These are phyloP conservation scores for Podaxis sp. DNA, from an alignment of 768 basidiomycete genomes.

Conservation along the genomic window DNA sequence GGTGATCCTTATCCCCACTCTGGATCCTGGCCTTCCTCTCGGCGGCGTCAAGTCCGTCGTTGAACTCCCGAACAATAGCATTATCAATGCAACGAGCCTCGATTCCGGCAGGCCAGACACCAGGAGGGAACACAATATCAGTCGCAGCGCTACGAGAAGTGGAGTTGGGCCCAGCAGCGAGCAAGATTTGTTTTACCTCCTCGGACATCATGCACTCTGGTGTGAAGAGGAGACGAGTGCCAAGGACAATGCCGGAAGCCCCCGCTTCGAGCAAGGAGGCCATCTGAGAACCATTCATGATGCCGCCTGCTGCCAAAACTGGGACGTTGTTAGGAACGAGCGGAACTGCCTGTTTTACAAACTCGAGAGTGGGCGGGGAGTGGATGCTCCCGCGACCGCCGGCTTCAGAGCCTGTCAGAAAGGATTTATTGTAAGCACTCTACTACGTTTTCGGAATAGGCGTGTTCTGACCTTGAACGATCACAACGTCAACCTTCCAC, in stretches of 20 bases:
- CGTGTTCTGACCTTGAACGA: constrained; percentile 56
- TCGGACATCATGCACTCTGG: constrained; percentile 36
- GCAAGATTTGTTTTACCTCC: constrained; percentile 25
- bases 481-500: constrained; percentile 59
- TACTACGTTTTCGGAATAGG: no score
- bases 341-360: constrained; percentile 38
- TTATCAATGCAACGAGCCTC: constrained; percentile 49
- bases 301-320: constrained; percentile 54
- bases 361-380: constrained; percentile 47
- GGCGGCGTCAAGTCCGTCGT: constrained; percentile 2
- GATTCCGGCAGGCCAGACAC: constrained; percentile 42
- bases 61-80: constrained; percentile 29
- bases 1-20: not conserved
- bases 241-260: constrained; percentile 52
- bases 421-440: no score
- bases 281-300: constrained; percentile 31
- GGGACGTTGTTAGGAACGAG: constrained; percentile 42
- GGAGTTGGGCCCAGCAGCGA: constrained; percentile 25
- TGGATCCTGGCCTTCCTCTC: not conserved
- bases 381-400: constrained; percentile 21
- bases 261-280: constrained; percentile 50
- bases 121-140: constrained; percentile 38
- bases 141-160: constrained; percentile 44
- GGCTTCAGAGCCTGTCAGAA: no score
- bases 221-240: constrained; percentile 60